Percentiles rank a stretch among this genome's conserved stretches.
phyloP scores from a whole-genome alignment of 768 basidiomycete species.

The Panellus pusillus region DNA sequence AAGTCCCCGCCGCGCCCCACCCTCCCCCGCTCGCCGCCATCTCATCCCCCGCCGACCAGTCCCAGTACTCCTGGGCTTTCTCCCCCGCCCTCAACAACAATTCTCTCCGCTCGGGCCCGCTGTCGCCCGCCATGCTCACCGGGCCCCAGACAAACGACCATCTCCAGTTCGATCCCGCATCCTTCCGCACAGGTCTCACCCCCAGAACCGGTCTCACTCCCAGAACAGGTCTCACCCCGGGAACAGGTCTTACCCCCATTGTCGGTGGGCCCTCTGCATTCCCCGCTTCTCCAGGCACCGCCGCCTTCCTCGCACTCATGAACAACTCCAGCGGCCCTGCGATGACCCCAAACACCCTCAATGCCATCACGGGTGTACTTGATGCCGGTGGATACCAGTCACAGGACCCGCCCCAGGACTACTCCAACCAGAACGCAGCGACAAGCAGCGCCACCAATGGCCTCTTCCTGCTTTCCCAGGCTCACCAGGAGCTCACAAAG shows the following conservation, averaged over 20 bases:
- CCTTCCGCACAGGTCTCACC: slow-evolving; percentile 85
- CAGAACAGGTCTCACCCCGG: slow-evolving; percentile 76
- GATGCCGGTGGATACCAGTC: slow-evolving; percentile 58
- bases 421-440: slow-evolving; percentile 50
- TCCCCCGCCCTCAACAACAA: slow-evolving; percentile 63
- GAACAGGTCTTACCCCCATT: slow-evolving; percentile 77
- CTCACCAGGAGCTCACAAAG: slow-evolving; percentile 94
- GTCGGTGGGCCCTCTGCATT: slow-evolving; percentile 74
- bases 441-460: slow-evolving; percentile 80
- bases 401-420: slow-evolving; percentile 41
- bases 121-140: slow-evolving; percentile 94
- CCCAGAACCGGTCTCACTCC: slow-evolving; percentile 85
- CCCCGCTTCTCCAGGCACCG: slow-evolving; percentile 86
- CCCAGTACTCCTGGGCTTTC: slow-evolving; percentile 69
- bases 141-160: slow-evolving; percentile 63
- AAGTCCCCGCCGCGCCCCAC: slow-evolving; percentile 62
- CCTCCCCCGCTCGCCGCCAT: slow-evolving; percentile 83
- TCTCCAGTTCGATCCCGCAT: slow-evolving; percentile 65
- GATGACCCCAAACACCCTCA: slow-evolving; percentile 76
- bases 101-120: slow-evolving; percentile 88
- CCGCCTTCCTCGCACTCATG: slow-evolving; percentile 92
- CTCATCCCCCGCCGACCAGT: slow-evolving; percentile 64
- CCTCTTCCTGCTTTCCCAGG: slow-evolving; percentile 90
- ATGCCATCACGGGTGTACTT: slow-evolving; percentile 78
- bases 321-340: slow-evolving; percentile 56